Percentiles rank a stretch among this genome's conserved stretches.
Evolutionary conservation across 768 basidiomycete species (phyloP).

Genomic region (Leccinellum albellum): DNA sequence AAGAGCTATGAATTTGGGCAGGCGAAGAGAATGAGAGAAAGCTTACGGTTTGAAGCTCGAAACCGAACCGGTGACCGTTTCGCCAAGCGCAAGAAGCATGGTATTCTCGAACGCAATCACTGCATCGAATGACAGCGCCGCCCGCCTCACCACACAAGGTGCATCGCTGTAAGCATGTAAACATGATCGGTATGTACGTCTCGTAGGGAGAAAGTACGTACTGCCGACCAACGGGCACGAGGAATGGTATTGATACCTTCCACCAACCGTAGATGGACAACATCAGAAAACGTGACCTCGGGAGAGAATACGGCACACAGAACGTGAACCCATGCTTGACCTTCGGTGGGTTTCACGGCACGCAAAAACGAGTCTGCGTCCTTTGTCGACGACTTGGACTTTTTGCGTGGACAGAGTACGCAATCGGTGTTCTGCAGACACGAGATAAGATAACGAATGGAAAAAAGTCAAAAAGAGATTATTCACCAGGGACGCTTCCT

Average conservation of each 20-base stretch:
- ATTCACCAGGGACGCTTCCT: constrained; percentile 79
- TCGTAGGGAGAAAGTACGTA: constrained; percentile 36
- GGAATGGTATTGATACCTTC: constrained; percentile 82
- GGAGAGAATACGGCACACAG: constrained; percentile 86
- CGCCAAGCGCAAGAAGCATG: constrained; percentile 92
- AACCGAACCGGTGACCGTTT: constrained; percentile 80
- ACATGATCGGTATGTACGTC: not conserved
- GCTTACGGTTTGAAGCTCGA: constrained; percentile 83
- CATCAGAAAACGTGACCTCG: constrained; percentile 81
- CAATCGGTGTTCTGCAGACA: constrained; percentile 69
- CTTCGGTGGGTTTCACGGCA: constrained; percentile 86
- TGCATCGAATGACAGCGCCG: constrained; percentile 83
- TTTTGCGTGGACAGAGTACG: constrained; percentile 69
- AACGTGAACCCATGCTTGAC: constrained; percentile 89
- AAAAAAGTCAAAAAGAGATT: not conserved
- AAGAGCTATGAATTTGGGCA: not conserved
- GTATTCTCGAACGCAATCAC: constrained; percentile 74
- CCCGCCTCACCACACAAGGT: constrained; percentile 64
- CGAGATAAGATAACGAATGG: not conserved
- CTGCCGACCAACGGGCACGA: constrained; percentile 67
- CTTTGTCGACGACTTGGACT: constrained; percentile 36
- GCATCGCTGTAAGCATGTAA: constrained; percentile 54
- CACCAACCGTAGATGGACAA: constrained; percentile 65
- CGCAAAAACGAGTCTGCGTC: constrained; percentile 64
- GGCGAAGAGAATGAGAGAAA: not conserved